A percentile compares a stretch with the other conserved stretches of the same genome.
phyloP scores from a whole-genome alignment of 1,139 yeast species.

The Saccharomyces pastorianus region DNA sequence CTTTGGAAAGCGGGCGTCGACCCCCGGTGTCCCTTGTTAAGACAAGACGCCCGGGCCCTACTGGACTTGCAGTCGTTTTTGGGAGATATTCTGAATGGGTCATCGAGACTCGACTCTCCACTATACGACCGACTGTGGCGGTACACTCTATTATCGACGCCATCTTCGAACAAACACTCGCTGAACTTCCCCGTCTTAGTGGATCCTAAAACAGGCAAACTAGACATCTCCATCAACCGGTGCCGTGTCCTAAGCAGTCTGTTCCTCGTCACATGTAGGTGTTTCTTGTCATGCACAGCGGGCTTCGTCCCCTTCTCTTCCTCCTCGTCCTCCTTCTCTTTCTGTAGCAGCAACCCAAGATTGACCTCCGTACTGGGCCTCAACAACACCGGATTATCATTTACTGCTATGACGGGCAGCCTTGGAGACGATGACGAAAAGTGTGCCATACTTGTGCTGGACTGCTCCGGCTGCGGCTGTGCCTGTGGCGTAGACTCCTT shows the following conservation, averaged over 20 bases:
- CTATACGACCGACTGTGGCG: background rate
- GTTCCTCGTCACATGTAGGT: conserved; percentile 4
- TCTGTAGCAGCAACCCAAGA: background rate
- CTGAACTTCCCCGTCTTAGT: conserved; percentile 13
- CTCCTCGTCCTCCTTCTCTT: conserved; percentile 2
- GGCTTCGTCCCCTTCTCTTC: conserved; percentile 1
- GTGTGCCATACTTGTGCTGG: background rate
- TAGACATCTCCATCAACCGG: background rate
- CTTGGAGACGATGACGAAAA: background rate
- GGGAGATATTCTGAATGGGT: background rate
- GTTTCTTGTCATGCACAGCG: conserved; percentile 1
- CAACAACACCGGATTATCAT: conserved; percentile 1
- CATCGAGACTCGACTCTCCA: background rate
- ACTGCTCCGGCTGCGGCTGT: background rate
- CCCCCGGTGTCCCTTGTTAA: background rate
- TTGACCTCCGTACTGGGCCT: conserved; percentile 3
- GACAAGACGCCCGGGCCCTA: background rate
- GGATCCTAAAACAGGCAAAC: background rate
- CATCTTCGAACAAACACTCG: conserved; percentile 15
- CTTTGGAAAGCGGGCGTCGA: background rate
- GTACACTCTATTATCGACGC: conserved; percentile 5
- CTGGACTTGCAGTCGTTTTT: background rate
- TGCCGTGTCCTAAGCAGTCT: conserved; percentile 4
- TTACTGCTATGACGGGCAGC: conserved; percentile 3
- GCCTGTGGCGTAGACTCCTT: background rate